These are phyloP conservation scores for Claviceps paspali DNA, from an alignment of 2,329 filamentous ascomycete species.

Conservation along the genomic window DNA sequence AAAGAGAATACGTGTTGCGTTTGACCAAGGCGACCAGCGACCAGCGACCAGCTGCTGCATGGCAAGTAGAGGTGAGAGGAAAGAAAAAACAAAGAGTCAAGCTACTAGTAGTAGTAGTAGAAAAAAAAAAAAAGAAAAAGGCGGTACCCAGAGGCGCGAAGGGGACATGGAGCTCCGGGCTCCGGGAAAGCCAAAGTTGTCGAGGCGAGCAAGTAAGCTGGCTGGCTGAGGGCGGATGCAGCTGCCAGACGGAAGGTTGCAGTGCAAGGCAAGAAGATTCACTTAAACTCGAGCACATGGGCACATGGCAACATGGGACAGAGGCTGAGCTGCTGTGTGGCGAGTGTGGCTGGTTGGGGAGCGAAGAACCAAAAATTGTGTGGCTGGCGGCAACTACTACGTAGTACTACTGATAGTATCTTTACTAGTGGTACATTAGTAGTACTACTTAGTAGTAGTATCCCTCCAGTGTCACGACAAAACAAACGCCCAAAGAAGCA, in stretches of 20 bases:
- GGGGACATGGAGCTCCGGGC: background rate
- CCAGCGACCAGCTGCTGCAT: constrained; percentile 4
- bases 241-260: background rate
- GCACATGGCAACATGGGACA: too few relatives aligned
- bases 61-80: background rate
- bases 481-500: too few relatives aligned
- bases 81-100: background rate
- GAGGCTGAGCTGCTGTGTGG: too few relatives aligned
- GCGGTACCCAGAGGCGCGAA: background rate
- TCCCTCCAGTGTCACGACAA: too few relatives aligned
- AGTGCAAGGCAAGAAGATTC: background rate
- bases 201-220: background rate
- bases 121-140: background rate
- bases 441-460: too few relatives aligned
- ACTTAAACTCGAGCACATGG: too few relatives aligned
- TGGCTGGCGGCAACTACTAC: too few relatives aligned
- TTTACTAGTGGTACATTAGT: too few relatives aligned
- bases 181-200: background rate
- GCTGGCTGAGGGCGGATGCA: background rate
- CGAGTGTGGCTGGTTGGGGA: background rate
- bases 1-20: background rate
- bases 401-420: too few relatives aligned
- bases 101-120: too few relatives aligned
- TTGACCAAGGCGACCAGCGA: constrained; percentile 2
- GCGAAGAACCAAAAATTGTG: too few relatives aligned